phyloP scores from a whole-genome alignment of 148 eudicot species.

The Camellia japonica region DNA sequence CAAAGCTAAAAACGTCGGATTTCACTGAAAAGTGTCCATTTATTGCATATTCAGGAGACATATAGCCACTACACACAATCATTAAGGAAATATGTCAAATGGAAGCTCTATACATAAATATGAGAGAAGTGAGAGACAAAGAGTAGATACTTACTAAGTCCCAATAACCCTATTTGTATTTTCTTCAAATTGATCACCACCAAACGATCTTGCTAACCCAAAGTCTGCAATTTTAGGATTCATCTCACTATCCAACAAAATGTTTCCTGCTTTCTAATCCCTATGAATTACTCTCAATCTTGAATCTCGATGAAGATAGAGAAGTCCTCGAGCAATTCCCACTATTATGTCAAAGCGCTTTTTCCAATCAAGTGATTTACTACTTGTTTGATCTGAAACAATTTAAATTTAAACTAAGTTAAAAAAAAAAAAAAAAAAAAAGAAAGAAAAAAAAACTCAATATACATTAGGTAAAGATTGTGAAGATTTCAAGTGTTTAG shows the following conservation, averaged over 20 bases:
- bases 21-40: conserved; percentile 19
- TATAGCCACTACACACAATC: conserved; percentile 19
- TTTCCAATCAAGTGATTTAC: conserved; percentile 13
- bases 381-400: conserved; percentile 5
- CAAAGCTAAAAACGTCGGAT: conserved; percentile 21
- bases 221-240: conserved; percentile 29
- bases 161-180: conserved; percentile 19
- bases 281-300: conserved; percentile 24
- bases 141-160: conserved; percentile 18
- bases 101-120: not conserved
- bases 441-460: not conserved
- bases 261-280: conserved; percentile 27
- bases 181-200: conserved; percentile 18
- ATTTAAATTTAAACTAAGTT: not conserved
- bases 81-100: not conserved
- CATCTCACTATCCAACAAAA: conserved; percentile 20
- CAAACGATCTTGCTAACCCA: conserved; percentile 24
- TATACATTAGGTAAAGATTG: not conserved
- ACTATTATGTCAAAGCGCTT: conserved; percentile 20
- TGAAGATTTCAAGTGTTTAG: not conserved
- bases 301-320: conserved; percentile 30
- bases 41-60: conserved; percentile 22
- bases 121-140: not conserved
- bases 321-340: conserved; percentile 26
- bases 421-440: not conserved